These are phyloP conservation scores for Amylocystis lapponica DNA, from an alignment of 768 basidiomycete genomes.

Conservation along the genomic window DNA sequence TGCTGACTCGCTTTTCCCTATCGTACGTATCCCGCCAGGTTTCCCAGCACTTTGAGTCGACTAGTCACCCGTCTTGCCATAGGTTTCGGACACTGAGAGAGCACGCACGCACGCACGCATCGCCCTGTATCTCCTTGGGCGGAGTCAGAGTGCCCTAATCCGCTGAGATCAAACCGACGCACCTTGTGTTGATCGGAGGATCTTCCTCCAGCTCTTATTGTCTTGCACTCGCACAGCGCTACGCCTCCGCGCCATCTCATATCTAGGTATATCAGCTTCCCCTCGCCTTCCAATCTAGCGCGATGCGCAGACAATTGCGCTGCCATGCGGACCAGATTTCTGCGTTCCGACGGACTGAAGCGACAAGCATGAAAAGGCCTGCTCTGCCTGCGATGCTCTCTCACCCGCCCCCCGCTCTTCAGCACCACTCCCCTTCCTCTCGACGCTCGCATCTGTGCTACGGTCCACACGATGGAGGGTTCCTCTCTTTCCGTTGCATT, in stretches of 20 bases:
- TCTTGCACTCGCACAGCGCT: conserved; percentile 8
- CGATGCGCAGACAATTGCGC: conserved; percentile 11
- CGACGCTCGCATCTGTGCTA: conserved; percentile 1
- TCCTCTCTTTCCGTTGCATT: conserved; percentile 8
- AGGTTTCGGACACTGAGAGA: neutral
- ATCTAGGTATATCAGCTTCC: conserved; percentile 5
- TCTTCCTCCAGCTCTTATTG: conserved; percentile 15
- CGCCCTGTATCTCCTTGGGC: too few relatives aligned
- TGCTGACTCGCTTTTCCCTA: neutral
- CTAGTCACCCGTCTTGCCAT: neutral
- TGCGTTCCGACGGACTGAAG: neutral
- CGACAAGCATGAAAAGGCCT: conserved; percentile 11
- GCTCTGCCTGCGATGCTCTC: too few relatives aligned
- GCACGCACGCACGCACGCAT: neutral
- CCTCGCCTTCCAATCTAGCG: conserved; percentile 3
- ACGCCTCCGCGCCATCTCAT: conserved; percentile 6
- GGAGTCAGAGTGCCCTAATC: too few relatives aligned
- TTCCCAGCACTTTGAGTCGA: too few relatives aligned
- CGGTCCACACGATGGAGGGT: conserved; percentile 12
- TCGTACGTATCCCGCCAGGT: too few relatives aligned
- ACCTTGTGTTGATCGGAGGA: conserved; percentile 13
- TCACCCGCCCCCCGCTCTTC: conserved; percentile 4
- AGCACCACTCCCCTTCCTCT: conserved; percentile 2
- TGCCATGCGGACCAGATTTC: conserved; percentile 4
- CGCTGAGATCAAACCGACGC: neutral